Conservation (phyloP, 352 stramenopile species). For the Globisporangium middletonii region DNA sequence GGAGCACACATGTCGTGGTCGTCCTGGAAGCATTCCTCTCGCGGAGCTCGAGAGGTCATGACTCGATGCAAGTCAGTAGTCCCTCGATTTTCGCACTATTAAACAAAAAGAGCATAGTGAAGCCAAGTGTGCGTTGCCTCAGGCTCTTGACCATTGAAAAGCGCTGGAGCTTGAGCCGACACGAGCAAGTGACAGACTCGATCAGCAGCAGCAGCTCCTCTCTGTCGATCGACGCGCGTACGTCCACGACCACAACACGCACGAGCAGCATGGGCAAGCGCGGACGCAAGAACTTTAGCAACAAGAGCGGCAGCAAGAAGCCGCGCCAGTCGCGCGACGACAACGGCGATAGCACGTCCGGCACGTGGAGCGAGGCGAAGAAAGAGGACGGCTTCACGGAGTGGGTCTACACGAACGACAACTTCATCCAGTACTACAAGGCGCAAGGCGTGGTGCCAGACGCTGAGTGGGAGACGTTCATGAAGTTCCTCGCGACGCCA, state of each 20-base stretch:
- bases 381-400: slow-evolving; percentile 68
- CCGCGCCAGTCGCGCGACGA: slow-evolving; percentile 11
- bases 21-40: no score
- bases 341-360: slow-evolving; percentile 5
- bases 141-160: slow-evolving; percentile 17
- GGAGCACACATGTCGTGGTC: no score
- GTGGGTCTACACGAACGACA: slow-evolving; percentile 85
- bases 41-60: no score
- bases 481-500: slow-evolving; percentile 81
- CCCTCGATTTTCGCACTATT: background rate
- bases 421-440: slow-evolving; percentile 85
- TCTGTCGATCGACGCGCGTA: no score
- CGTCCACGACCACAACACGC: background rate
- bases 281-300: slow-evolving; percentile 29
- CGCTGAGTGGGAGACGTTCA: slow-evolving; percentile 89
- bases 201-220: background rate
- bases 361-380: slow-evolving; percentile 50
- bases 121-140: background rate
- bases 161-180: slow-evolving; percentile 1
- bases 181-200: slow-evolving; percentile 3
- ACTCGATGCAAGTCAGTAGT: no score
- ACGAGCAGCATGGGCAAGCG: slow-evolving; percentile 37
- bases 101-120: background rate
- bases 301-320: slow-evolving; percentile 35
- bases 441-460: slow-evolving; percentile 76